These are phyloP conservation scores for Colletotrichum falcatum DNA, from an alignment of 2,329 filamentous ascomycete species.

Conservation along the genomic window DNA sequence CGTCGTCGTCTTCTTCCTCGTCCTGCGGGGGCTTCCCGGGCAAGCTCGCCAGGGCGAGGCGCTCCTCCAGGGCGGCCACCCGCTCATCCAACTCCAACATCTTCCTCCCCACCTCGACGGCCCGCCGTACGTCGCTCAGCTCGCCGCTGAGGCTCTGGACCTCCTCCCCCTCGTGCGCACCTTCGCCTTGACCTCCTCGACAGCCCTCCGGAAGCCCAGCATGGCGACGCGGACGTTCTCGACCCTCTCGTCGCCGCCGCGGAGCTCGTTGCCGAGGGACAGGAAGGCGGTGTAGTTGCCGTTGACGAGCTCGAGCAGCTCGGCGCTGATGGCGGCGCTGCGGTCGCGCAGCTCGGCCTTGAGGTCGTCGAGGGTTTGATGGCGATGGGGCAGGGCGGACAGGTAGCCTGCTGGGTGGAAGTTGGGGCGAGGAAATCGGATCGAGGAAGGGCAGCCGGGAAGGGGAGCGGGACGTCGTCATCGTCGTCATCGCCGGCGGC, in stretches of 20 bases:
- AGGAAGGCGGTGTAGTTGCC: slow-evolving; percentile 94
- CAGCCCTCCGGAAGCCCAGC: slow-evolving; percentile 84
- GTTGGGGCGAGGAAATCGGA: slow-evolving; percentile 80
- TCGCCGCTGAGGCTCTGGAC: slow-evolving; percentile 73
- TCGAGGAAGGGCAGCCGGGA: slow-evolving; percentile 86
- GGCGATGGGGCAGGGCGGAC: slow-evolving; percentile 81
- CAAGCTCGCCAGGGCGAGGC: slow-evolving; percentile 65
- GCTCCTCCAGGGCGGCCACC: slow-evolving; percentile 71
- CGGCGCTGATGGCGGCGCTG: slow-evolving; percentile 81
- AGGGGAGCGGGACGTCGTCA: slow-evolving; percentile 82
- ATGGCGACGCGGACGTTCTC: slow-evolving; percentile 91
- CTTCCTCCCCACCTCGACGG: slow-evolving; percentile 71
- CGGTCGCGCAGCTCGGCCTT: slow-evolving; percentile 86
- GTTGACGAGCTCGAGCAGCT: slow-evolving; percentile 95
- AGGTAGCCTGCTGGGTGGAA: slow-evolving; percentile 89
- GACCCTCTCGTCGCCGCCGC: slow-evolving; percentile 90
- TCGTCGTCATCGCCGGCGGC: slow-evolving; percentile 52
- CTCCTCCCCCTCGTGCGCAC: slow-evolving; percentile 74
- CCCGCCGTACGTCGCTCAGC: slow-evolving; percentile 70
- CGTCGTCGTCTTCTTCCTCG: slow-evolving; percentile 55
- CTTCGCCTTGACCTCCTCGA: slow-evolving; percentile 77
- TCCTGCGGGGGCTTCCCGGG: slow-evolving; percentile 46
- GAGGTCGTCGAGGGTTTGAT: slow-evolving; percentile 96
- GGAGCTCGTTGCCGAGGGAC: slow-evolving; percentile 81
- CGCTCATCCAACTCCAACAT: slow-evolving; percentile 77